phyloP scores from a whole-genome alignment of 495 filamentous ascomycete species.

The Talaromyces nanjingensis region DNA sequence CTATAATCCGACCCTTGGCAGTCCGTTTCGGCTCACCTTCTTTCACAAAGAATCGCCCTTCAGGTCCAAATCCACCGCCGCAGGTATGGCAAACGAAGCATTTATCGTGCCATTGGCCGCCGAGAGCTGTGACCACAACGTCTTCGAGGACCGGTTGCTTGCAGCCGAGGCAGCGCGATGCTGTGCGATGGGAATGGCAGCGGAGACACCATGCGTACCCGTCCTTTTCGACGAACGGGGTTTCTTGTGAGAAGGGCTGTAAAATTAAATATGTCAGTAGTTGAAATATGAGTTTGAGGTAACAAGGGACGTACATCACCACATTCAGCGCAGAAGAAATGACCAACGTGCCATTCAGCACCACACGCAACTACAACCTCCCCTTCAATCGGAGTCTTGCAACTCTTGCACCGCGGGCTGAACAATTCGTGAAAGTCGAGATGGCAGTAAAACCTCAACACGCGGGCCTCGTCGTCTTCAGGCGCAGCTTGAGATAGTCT shows the following conservation, averaged over 20 bases:
- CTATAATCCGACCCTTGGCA: conserved; percentile 41
- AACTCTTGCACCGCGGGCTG: conserved; percentile 89
- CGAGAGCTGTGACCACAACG: conserved; percentile 77
- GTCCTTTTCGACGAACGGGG: conserved; percentile 93
- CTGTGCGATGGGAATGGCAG: conserved; percentile 87
- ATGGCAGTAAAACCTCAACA: conserved; percentile 88
- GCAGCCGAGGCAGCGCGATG: conserved; percentile 81
- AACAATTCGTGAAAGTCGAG: conserved; percentile 96
- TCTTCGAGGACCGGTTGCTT: conserved; percentile 78
- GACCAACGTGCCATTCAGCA: conserved; percentile 91
- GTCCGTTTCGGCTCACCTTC: conserved; percentile 47
- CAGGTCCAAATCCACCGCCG: conserved; percentile 47
- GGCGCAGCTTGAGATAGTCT: conserved; percentile 55
- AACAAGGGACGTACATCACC: conserved; percentile 57
- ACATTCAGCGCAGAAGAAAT: conserved; percentile 99
- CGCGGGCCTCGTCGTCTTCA: conserved; percentile 50
- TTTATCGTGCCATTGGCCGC: conserved; percentile 85
- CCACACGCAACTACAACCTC: conserved; percentile 92
- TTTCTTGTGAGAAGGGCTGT: conserved; percentile 68
- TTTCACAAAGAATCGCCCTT: conserved; percentile 59
- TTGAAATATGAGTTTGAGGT: not conserved
- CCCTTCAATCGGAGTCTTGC: conserved; percentile 96
- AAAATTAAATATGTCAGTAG: conserved; percentile 6
- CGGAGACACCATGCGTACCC: conserved; percentile 97
- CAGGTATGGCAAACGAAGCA: conserved; percentile 85